These are phyloP conservation scores for Phalaenopsis aphrodite DNA, from an alignment of 106 monocot genomes.

Conservation along the genomic window DNA sequence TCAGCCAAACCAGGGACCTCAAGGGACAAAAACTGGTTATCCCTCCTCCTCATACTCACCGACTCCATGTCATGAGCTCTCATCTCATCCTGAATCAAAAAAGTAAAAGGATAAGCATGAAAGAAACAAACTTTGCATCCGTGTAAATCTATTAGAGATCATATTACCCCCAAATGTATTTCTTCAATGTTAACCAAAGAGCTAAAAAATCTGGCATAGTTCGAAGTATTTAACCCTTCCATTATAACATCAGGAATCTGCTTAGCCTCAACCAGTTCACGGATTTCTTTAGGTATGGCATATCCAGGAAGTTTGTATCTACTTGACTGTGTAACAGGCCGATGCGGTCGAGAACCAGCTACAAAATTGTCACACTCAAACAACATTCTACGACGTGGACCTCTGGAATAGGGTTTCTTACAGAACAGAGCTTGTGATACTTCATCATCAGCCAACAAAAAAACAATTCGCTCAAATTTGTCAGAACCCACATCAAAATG, in stretches of 20 bases:
- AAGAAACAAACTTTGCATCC: constrained; percentile 4
- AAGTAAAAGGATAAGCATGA: constrained; percentile 6
- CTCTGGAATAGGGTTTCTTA: constrained; percentile 52
- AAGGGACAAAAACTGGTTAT: constrained; percentile 54
- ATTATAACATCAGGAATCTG: constrained; percentile 53
- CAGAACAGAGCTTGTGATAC: constrained; percentile 68
- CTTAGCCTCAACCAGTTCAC: constrained; percentile 47
- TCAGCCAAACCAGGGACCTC: constrained; percentile 91
- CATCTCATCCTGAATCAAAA: constrained; percentile 64
- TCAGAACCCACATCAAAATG: constrained; percentile 84
- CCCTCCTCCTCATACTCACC: constrained; percentile 67
- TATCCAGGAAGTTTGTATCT: constrained; percentile 40
- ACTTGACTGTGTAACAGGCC: constrained; percentile 12
- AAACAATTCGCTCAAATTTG: constrained; percentile 75
- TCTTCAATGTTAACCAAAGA: constrained; percentile 83
- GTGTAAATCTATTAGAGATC: no score
- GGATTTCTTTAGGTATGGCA: constrained; percentile 50
- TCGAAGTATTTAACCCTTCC: constrained; percentile 38
- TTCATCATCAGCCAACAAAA: constrained; percentile 78
- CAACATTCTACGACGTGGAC: constrained; percentile 19
- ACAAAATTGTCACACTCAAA: constrained; percentile 46
- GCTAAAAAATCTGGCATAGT: constrained; percentile 66
- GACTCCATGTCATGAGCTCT: constrained; percentile 70
- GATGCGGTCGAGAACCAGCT: constrained; percentile 45
- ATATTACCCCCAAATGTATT: constrained; percentile 74